Evolutionary conservation across 257 asterid genomes (phyloP).

Genomic region (Avicennia marina): DNA sequence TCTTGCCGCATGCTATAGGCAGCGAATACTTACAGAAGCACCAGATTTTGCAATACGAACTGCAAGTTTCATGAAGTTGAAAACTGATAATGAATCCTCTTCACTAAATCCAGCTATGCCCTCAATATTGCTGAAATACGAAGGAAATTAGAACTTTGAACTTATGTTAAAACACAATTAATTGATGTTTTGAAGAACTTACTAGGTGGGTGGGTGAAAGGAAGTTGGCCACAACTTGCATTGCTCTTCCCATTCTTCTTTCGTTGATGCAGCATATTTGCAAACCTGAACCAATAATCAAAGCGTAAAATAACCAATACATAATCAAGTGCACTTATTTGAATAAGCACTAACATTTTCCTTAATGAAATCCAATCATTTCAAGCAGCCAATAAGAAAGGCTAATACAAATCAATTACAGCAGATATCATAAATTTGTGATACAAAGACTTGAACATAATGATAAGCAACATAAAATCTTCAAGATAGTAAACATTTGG

Average conservation of each 20-base stretch:
- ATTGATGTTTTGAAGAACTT: conserved; percentile 22
- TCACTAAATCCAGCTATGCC: conserved; percentile 88
- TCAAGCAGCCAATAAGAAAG: background rate
- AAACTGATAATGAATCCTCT: conserved; percentile 53
- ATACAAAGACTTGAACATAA: background rate
- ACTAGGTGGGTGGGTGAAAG: conserved; percentile 92
- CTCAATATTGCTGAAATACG: conserved; percentile 60
- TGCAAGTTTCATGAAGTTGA: conserved; percentile 65
- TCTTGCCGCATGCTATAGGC: background rate
- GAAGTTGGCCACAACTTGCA: conserved; percentile 98
- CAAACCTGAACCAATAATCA: conserved; percentile 47
- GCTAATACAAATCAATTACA: background rate
- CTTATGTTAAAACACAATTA: background rate
- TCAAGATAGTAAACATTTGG: background rate
- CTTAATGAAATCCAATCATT: background rate
- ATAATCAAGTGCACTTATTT: background rate
- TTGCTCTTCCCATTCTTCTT: conserved; percentile 97
- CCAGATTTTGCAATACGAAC: conserved; percentile 57
- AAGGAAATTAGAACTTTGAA: conserved; percentile 18
- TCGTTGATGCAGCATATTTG: conserved; percentile 75
- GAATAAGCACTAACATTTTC: background rate
- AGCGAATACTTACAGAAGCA: conserved; percentile 37
- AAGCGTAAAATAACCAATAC: background rate
- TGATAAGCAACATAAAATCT: background rate
- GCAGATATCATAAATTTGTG: background rate